Conservation (phyloP, 2,329 filamentous ascomycete genomes). For the Calycina herbarum region DNA sequence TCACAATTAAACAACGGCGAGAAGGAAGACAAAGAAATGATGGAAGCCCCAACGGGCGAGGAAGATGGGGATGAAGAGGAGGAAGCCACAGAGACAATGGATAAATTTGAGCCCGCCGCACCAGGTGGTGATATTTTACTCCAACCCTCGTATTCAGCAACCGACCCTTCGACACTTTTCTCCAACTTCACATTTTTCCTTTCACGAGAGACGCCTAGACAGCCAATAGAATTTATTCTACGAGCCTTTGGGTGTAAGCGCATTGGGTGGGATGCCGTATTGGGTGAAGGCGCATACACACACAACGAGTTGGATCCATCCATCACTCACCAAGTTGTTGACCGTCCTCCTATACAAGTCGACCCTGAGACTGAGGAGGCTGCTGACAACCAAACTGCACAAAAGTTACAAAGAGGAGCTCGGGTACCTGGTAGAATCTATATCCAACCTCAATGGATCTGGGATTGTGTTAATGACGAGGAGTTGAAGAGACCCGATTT, state of each 20-base stretch:
- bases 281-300: constrained; percentile 91
- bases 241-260: constrained; percentile 94
- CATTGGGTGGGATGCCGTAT: constrained; percentile 88
- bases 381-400: constrained; percentile 63
- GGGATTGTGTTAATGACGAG: constrained; percentile 93
- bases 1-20: constrained; percentile 62
- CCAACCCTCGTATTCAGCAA: constrained; percentile 70
- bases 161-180: constrained; percentile 75
- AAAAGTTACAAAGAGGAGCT: constrained; percentile 60
- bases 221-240: constrained; percentile 88
- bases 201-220: constrained; percentile 88
- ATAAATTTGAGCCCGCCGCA: constrained; percentile 86
- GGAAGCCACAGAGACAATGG: constrained; percentile 64
- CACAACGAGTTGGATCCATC: constrained; percentile 81
- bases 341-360: constrained; percentile 75
- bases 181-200: constrained; percentile 88
- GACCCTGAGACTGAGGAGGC: constrained; percentile 47
- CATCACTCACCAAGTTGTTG: constrained; percentile 96
- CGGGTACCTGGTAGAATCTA: constrained; percentile 91
- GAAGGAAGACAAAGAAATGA: constrained; percentile 44
- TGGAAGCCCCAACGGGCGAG: constrained; percentile 45
- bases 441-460: constrained; percentile 96
- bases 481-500: constrained; percentile 83
- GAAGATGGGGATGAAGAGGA: constrained; percentile 37
- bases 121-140: constrained; percentile 82